These are phyloP conservation scores for Saccharomycopsis sp. DNA, from an alignment of 805 yeast species.

Conservation along the genomic window DNA sequence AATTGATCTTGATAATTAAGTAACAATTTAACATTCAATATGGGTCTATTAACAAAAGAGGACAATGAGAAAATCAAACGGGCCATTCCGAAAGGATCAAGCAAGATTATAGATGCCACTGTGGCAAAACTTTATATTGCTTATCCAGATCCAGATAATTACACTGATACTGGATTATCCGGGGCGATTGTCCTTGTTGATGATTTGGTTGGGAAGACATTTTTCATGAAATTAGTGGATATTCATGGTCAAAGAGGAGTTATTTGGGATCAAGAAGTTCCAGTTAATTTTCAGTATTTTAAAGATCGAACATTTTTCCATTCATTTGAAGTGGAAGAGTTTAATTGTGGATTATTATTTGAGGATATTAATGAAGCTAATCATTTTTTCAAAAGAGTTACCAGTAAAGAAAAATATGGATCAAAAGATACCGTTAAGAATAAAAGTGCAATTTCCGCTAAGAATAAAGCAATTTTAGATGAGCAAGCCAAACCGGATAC, in stretches of 20 bases:
- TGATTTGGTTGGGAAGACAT: conserved; percentile 90
- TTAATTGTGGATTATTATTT: conserved; percentile 76
- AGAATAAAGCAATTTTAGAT: conserved; percentile 32
- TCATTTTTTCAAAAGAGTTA: conserved; percentile 72
- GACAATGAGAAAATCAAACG: conserved; percentile 89
- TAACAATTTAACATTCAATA: too few relatives aligned
- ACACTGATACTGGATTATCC: conserved; percentile 81
- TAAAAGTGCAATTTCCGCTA: conserved; percentile 78
- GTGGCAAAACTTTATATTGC: conserved; percentile 87
- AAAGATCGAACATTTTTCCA: conserved; percentile 96
- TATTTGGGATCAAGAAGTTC: conserved; percentile 94
- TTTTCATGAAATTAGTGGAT: conserved; percentile 83
- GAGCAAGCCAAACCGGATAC: conserved; percentile 19
- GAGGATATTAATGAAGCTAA: conserved; percentile 85
- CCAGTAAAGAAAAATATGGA: conserved; percentile 68
- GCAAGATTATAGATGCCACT: conserved; percentile 82
- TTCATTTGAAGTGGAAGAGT: conserved; percentile 86
- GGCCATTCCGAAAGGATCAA: conserved; percentile 77
- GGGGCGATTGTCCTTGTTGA: conserved; percentile 87
- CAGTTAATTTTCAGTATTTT: conserved; percentile 76
- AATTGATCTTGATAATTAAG: too few relatives aligned
- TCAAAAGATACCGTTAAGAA: conserved; percentile 79
- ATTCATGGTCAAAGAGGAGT: conserved; percentile 71
- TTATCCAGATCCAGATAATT: conserved; percentile 67
- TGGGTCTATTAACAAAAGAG: conserved; percentile 35